Percentiles rank a stretch among this genome's conserved stretches.
phyloP scores from a whole-genome alignment of 805 yeast genomes.

The Saccharomycopsis fermentans region DNA sequence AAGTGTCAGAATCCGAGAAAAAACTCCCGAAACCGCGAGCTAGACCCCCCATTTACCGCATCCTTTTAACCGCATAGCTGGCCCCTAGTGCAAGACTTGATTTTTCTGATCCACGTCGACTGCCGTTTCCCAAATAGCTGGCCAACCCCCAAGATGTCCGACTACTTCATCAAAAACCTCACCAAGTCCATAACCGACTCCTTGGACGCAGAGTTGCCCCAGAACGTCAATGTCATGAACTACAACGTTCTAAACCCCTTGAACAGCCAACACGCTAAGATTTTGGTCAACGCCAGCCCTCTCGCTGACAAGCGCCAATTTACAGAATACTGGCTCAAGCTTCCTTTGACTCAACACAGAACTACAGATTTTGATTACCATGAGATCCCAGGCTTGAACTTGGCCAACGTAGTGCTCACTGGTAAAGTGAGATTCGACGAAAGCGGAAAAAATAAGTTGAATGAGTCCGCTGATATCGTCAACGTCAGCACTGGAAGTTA shows the following conservation, averaged over 20 bases:
- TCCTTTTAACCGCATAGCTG: too few relatives aligned
- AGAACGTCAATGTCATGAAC: neutral
- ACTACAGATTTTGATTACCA: constrained; percentile 34
- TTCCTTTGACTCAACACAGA: constrained; percentile 33
- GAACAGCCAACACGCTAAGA: constrained; percentile 19
- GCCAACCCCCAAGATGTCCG: constrained; percentile 1
- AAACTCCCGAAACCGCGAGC: too few relatives aligned
- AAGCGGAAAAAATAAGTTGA: constrained; percentile 55
- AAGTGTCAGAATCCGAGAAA: too few relatives aligned
- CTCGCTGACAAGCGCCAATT: constrained; percentile 30
- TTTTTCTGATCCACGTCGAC: too few relatives aligned
- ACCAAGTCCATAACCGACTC: constrained; percentile 2
- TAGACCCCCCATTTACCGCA: too few relatives aligned
- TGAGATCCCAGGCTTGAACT: constrained; percentile 27
- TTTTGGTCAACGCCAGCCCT: constrained; percentile 36
- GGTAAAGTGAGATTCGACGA: constrained; percentile 69
- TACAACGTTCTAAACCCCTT: constrained; percentile 2
- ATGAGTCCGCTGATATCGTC: constrained; percentile 50
- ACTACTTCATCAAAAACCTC: constrained; percentile 1
- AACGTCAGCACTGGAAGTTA: constrained; percentile 10
- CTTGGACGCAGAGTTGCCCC: constrained; percentile 10
- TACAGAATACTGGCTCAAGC: constrained; percentile 34
- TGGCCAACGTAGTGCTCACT: constrained; percentile 23
- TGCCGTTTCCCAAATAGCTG: too few relatives aligned
- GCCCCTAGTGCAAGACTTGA: too few relatives aligned